Conservation (phyloP, 2,329 filamentous ascomycete genomes). For the Diplodia seriata region DNA sequence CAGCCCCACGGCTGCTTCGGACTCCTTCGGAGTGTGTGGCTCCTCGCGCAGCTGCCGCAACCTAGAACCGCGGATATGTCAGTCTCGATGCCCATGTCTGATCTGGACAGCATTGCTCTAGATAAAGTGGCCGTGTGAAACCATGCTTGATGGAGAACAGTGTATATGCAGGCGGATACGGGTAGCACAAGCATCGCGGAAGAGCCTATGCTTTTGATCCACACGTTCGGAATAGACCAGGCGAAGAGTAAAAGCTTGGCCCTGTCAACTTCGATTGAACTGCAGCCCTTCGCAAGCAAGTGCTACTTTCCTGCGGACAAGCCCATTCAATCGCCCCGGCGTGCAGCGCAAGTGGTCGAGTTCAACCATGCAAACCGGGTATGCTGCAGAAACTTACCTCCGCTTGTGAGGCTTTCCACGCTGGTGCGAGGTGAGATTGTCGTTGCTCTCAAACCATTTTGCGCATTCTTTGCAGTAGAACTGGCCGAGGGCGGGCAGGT, state of each 20-base stretch:
- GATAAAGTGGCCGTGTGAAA: not conserved
- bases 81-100: not conserved
- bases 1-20: slow-evolving; percentile 79
- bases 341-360: not conserved
- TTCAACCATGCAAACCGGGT: not conserved
- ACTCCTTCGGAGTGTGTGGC: slow-evolving; percentile 84
- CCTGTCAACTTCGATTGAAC: not conserved
- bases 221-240: not conserved
- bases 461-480: slow-evolving; percentile 93
- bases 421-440: slow-evolving; percentile 75
- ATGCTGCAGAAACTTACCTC: slow-evolving; percentile 60
- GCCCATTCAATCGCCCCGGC: not conserved
- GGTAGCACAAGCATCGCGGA: not conserved
- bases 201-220: not conserved
- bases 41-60: slow-evolving; percentile 82
- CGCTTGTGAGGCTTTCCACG: slow-evolving; percentile 94
- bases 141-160: not conserved
- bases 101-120: not conserved
- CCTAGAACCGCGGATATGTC: slow-evolving; percentile 55
- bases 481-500: slow-evolving; percentile 83
- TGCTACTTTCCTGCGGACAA: not conserved
- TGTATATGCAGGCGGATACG: not conserved
- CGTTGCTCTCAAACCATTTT: slow-evolving; percentile 92
- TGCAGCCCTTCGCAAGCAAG: not conserved
- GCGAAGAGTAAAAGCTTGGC: not conserved